Base-by-base conservation (phyloP, 2,329 filamentous ascomycete genomes). In the Hawksworthiomyces lignivorus region DNA sequence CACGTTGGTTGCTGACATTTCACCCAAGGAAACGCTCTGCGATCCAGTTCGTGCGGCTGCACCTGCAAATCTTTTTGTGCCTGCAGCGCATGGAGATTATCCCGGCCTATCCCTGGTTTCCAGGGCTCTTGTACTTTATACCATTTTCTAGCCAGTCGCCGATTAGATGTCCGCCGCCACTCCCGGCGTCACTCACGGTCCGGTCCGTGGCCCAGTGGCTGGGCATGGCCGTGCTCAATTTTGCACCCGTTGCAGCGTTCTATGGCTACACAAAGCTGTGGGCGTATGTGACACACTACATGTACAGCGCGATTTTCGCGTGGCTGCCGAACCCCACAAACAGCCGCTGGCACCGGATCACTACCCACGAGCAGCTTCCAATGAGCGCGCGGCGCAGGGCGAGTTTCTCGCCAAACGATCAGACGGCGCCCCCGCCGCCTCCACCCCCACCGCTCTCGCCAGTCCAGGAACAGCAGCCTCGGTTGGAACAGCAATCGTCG, bases 51-150 rank as follows among this genome's bases (percentile, higher is more conserved):
- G 33, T 73, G 4, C 62, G 63, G 28, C 60, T 69, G 8, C 73
- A 78, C 48, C 51, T 78, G 1, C 68, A 75, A 39, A 54, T 75
- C 5, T 75, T 67, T 48, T 59, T 68, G n/a, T 67, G 69, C 18
- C 56, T 78, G 33, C 74, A 78, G 48, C 63, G 71, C 36, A 57
- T 73, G 7, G 69, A 68, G 7, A 56, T 79, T 12, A 57, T 70
- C 32, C 57, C 70, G 0, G 54, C 59, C 11, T 60, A 50, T 11
- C 58, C 57, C 7, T 59, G 56, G 56, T 55, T 77, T 3, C 75
- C 75, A 0, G 56, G 53, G 7, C 59, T 60, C 28, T 61, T 55
- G 5, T 80, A 70, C 54, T 77, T 77, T 49, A 52, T 79, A 15
- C 75, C 75, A 1, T 78, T 77, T 36, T 69, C 70, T 12, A n/a